Base-by-base conservation (phyloP, 257 asterid genomes). In the Coffea eugenioides region DNA sequence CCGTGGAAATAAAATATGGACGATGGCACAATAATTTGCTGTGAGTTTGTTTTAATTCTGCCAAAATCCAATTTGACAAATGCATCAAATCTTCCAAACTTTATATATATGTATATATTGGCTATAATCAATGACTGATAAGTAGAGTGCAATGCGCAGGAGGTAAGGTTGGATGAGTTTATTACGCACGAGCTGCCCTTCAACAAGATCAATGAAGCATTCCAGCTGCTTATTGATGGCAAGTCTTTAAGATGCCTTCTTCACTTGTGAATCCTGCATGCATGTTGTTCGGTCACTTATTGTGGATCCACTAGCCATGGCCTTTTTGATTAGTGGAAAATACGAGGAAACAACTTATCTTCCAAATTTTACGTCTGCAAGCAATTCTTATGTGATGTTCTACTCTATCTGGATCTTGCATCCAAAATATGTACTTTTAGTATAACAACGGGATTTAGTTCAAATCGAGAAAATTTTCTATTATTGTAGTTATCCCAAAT, bases 241-340 rank as follows among this genome's bases (percentile, higher is more conserved):
- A 91, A 89, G 80, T 89, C 96, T 52, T 84, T 95, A 83, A 90
- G 98, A 91, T 93, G 99, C 85, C 88, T 93, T 71, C 93, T 95
- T 70, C 84, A 83, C 83, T 84, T 94, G 61, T 92, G 84, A 87
- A 34, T 8, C 21, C 36, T 46, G 11, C 16, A 45, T 69, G 25
- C 20, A 51, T 56, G 4, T 66, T 2, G 34, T 21, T 59, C 27
- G 21, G 25, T 57, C n/a, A 31, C 14, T 8, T 23, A 21, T 1
- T 10, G 34, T n/a, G 68, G 13, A n/a, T n/a, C 34, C 34, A 23
- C 36, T 2, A 8, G 23, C 36, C 68, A n/a, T 14, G 2, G 1
- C 36, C 15, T 34, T 23, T 39, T 56, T 34, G 61, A 27, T 4
- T 15, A 5, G 59, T 2, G 59, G 5, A 54, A 54, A 52, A 13